Evolutionary conservation across 176 grass and related monocot species (phyloP), one percentile per base, ranked within the genome.

Genomic region (Triticum timopheevii): DNA sequence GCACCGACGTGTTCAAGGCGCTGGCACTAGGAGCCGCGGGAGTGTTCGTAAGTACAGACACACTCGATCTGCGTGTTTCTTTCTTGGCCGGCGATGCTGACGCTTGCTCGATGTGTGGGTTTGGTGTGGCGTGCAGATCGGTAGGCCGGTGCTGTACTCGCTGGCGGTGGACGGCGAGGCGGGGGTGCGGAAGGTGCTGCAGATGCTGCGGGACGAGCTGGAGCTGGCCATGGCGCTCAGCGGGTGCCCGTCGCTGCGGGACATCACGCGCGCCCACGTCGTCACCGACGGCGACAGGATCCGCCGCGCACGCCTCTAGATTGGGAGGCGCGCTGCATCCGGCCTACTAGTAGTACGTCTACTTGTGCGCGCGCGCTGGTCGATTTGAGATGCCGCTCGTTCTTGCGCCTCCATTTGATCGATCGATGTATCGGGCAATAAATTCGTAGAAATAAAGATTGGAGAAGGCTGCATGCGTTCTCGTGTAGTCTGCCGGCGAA

Each of bases 1-100:
- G 96, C 82, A 94, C 96, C 1, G 96, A 98, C 73, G 92, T 98
- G 73, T 98, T 98, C 86, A 96, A 98, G 86, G 96, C 96, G 44
- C 80, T 96, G 82, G 96, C 93, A 0, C 66, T 98, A 61, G 96
- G 96, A 82, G 96, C 93, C 38, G 89, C 96, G 73, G 96, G 96
- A 81, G 92, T 96, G 1, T 98, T 98, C 10, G 96, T 98, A 87
- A 91, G 93, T 92, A 9, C 10, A 50, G 5, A 54, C 50, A 19
- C 16, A 19, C 0, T 54, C 20, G 54, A 59, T 3, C 54, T 59
- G 5, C 22, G 11, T 42, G 69, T 13, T 20, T 19, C 16, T 30
- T 20, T 11, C 67, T 11, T 44, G 70, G 1, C 6, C 3, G 45
- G 17, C 15, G 17, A 8, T 9, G 20, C 31, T 89, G 61, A 79